A percentile compares a stretch with the other conserved stretches of the same genome.
Conservation (phyloP, 345 rosid genomes). For the Salix udensis region DNA sequence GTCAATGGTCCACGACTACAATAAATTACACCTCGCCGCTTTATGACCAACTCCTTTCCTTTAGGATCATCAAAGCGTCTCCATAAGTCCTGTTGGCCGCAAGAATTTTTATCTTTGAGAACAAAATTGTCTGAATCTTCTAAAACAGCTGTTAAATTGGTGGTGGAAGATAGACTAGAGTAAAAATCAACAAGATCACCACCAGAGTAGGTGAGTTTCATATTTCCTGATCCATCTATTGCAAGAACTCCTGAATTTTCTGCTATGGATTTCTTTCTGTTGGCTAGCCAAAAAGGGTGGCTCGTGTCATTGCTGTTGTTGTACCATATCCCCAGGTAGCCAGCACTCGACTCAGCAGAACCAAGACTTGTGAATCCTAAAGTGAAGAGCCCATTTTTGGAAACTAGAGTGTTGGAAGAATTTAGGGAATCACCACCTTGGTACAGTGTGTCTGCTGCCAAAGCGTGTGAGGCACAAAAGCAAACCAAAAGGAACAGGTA, state of each 20-base stretch:
- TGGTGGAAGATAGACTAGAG: neutral
- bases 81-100: neutral
- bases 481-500: too few relatives aligned
- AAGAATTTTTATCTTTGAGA: neutral
- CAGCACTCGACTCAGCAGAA: neutral
- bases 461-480: too few relatives aligned
- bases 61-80: neutral
- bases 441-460: too few relatives aligned
- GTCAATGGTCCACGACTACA: neutral
- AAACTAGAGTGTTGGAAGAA: too few relatives aligned
- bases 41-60: neutral
- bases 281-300: neutral
- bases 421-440: too few relatives aligned
- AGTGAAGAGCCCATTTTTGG: too few relatives aligned
- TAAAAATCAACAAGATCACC: neutral
- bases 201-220: neutral
- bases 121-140: neutral
- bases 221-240: neutral
- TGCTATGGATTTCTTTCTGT: neutral
- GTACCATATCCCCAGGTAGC: neutral
- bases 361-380: neutral
- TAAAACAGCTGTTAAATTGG: neutral
- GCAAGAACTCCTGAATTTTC: neutral
- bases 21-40: neutral
- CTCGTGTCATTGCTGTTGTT: fast-evolving